Evolutionary conservation across 208 protist genomes (phyloP).

Genomic region (Acanthamoeba lenticulata): DNA sequence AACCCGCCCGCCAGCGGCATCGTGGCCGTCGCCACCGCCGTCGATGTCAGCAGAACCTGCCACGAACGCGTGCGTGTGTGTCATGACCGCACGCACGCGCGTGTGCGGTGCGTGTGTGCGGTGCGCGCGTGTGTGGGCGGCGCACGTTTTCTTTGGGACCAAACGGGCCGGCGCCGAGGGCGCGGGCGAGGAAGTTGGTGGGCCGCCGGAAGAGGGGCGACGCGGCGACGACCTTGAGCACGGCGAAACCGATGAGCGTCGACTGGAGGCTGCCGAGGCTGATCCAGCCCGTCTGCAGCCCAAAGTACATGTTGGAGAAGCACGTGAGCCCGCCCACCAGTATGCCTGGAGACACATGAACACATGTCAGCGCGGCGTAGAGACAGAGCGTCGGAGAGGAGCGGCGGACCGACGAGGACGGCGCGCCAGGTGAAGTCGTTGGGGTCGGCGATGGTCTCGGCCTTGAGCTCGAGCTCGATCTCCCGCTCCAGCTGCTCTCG

Average conservation of each 20-base stretch:
- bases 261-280: conserved; percentile 81
- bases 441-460: not conserved
- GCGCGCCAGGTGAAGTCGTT: conserved; percentile 36
- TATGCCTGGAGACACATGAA: not conserved
- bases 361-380: not conserved
- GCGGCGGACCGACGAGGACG: not conserved
- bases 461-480: conserved; percentile 12
- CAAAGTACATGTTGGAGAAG: conserved; percentile 85
- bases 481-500: not conserved
- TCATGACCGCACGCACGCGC: not conserved
- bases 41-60: conserved; percentile 79
- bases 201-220: not conserved
- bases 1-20: conserved; percentile 84
- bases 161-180: not conserved
- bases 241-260: conserved; percentile 78
- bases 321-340: conserved; percentile 71
- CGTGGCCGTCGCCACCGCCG: conserved; percentile 79
- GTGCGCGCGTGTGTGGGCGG: too few relatives aligned
- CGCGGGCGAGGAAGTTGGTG: not conserved
- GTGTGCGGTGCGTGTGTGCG: not conserved
- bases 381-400: not conserved
- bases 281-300: conserved; percentile 80
- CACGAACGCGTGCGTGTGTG: not conserved
- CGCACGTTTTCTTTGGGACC: conserved; percentile 54
- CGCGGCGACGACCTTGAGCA: conserved; percentile 70